phyloP scores from a whole-genome alignment of 148 eudicot species.

The Rheum nobile region DNA sequence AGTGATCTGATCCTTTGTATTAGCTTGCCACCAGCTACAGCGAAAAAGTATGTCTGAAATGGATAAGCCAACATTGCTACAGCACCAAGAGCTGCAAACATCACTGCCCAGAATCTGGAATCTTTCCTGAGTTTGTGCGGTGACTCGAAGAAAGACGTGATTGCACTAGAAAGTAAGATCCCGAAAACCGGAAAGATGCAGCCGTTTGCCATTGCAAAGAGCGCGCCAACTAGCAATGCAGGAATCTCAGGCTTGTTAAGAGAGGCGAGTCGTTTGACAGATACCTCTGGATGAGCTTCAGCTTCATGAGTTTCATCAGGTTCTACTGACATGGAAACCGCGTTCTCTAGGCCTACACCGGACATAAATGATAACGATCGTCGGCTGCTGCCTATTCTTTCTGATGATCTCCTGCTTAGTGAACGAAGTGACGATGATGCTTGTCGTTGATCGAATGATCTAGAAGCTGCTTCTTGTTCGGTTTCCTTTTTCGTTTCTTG shows the following conservation, averaged over 20 bases:
- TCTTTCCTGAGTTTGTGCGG: conserved; percentile 17
- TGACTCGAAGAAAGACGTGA: conserved; percentile 21
- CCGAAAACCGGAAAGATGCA: conserved; percentile 28
- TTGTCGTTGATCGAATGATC: conserved; percentile 6
- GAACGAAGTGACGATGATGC: conserved; percentile 4
- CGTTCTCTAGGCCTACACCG: conserved; percentile 4
- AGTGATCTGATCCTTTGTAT: conserved; percentile 26
- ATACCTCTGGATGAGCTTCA: conserved; percentile 33
- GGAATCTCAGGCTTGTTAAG: conserved; percentile 57
- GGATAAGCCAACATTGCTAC: conserved; percentile 24
- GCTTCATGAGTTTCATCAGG: conserved; percentile 7
- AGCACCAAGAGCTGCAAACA: conserved; percentile 24
- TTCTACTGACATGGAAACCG: background rate
- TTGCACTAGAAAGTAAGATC: conserved; percentile 20
- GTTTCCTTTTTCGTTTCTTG: conserved; percentile 4
- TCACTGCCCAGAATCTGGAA: conserved; percentile 21
- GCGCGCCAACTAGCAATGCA: conserved; percentile 27
- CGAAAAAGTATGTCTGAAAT: conserved; percentile 26
- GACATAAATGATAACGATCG: conserved; percentile 3
- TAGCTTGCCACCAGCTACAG: conserved; percentile 44
- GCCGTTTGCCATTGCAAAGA: conserved; percentile 32
- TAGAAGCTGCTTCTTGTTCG: background rate
- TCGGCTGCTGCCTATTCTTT: background rate
- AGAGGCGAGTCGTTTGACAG: conserved; percentile 35
- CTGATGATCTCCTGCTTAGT: conserved; percentile 8